Percentiles rank a stretch among this genome's conserved stretches.
These are phyloP conservation scores for Hygrophoropsis aurantiaca DNA, from an alignment of 768 basidiomycete genomes.

Conservation along the genomic window DNA sequence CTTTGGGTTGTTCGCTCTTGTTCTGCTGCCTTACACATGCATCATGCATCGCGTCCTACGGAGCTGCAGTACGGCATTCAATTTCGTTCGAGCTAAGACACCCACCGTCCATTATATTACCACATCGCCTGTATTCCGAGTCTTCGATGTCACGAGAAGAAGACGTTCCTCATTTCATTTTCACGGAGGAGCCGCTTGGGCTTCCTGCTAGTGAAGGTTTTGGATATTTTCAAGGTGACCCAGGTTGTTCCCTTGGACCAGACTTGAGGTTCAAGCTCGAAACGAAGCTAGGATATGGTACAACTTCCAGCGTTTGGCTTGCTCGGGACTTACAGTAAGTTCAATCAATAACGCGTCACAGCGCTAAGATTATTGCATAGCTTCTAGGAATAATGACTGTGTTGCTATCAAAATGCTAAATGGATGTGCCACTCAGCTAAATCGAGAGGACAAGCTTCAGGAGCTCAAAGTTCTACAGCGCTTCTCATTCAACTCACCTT, in stretches of 20 bases:
- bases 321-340: conserved; percentile 20
- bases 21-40: too few species aligned
- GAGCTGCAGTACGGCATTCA: too few species aligned
- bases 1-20: too few species aligned
- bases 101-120: too few species aligned
- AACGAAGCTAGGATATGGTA: conserved; percentile 24
- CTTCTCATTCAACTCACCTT: conserved; percentile 6
- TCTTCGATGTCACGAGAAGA: not conserved
- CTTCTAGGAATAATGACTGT: conserved; percentile 10
- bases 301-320: conserved; percentile 24
- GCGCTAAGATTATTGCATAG: not conserved
- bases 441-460: conserved; percentile 16
- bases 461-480: conserved; percentile 20
- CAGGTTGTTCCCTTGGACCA: conserved; percentile 16
- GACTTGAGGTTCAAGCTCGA: conserved; percentile 15
- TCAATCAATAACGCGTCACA: not conserved
- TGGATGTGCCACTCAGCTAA: conserved; percentile 19
- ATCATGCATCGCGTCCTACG: too few species aligned
- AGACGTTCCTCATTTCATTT: conserved; percentile 13
- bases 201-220: conserved; percentile 15
- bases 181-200: conserved; percentile 20
- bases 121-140: too few species aligned
- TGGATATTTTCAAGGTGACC: conserved; percentile 21
- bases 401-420: conserved; percentile 20
- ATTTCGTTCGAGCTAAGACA: too few species aligned